A percentile compares a stretch with the other conserved stretches of the same genome.
phyloP scores from a whole-genome alignment of 2,329 filamentous ascomycete genomes.

The Fusarium piperis region DNA sequence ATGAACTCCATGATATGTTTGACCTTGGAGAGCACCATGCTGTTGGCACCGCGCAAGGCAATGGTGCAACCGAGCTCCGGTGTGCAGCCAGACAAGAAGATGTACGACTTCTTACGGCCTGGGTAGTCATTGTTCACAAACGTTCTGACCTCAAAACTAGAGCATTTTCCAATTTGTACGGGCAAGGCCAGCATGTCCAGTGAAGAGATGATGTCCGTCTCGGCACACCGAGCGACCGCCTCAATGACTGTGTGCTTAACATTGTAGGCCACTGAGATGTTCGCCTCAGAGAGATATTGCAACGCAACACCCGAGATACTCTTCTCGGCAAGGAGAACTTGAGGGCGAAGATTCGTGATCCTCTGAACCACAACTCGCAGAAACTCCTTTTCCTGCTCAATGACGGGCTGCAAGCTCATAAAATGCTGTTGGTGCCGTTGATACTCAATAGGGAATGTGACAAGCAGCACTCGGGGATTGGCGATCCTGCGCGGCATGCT shows the following conservation, averaged over 20 bases:
- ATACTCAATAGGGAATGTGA: slow-evolving; percentile 96
- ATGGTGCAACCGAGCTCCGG: slow-evolving; percentile 95
- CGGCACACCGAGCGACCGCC: slow-evolving; percentile 90
- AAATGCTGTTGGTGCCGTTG: slow-evolving; percentile 88
- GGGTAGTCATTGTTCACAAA: slow-evolving; percentile 82
- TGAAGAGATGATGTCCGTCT: slow-evolving; percentile 92
- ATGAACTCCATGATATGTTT: slow-evolving; percentile 98
- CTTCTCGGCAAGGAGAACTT: slow-evolving; percentile 89
- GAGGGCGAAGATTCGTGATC: slow-evolving; percentile 85
- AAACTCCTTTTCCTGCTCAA: slow-evolving; percentile 95
- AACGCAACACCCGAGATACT: slow-evolving; percentile 92
- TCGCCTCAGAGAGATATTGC: slow-evolving; percentile 85
- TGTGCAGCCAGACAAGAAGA: slow-evolving; percentile 90
- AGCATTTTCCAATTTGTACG: slow-evolving; percentile 80
- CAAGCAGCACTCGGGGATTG: slow-evolving; percentile 87
- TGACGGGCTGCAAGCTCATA: slow-evolving; percentile 97
- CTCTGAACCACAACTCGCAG: slow-evolving; percentile 90
- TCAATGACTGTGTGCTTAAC: slow-evolving; percentile 96
- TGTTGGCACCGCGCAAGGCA: slow-evolving; percentile 83
- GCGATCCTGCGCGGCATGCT: slow-evolving; percentile 91
- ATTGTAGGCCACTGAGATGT: slow-evolving; percentile 94
- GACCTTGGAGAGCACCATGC: slow-evolving; percentile 76
- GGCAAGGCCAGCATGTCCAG: slow-evolving; percentile 86
- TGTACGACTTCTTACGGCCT: slow-evolving; percentile 90
- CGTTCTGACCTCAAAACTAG: slow-evolving; percentile 93